A percentile compares a stretch with the other conserved stretches of the same genome.
Conservation (phyloP, 768 basidiomycete species). For the Solioccasus polychromus region DNA sequence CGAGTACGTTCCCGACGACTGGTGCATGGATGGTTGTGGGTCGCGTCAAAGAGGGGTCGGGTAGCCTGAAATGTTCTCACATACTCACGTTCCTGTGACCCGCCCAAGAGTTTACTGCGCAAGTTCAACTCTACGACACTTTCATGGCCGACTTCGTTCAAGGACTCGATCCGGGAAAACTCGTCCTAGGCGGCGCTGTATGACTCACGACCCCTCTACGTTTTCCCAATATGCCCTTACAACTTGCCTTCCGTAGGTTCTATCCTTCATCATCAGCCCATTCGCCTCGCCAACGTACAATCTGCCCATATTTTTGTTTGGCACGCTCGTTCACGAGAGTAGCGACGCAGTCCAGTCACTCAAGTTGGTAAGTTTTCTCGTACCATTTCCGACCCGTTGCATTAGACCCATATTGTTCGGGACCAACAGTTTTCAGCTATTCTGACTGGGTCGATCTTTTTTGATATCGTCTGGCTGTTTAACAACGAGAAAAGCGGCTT, state of each 20-base stretch:
- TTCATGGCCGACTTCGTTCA: slow-evolving; percentile 64
- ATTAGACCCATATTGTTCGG: not conserved
- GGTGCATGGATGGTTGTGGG: too few relatives aligned
- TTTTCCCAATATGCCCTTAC: not conserved
- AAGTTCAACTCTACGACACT: not conserved
- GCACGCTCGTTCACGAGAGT: slow-evolving; percentile 68
- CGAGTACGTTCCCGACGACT: too few relatives aligned
- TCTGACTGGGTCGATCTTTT: slow-evolving; percentile 56
- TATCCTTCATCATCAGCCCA: slow-evolving; percentile 57
- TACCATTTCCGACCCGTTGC: not conserved
- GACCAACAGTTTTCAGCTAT: slow-evolving; percentile 58
- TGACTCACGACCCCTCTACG: not conserved
- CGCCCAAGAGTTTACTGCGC: not conserved
- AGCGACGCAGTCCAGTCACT: slow-evolving; percentile 62
- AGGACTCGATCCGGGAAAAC: slow-evolving; percentile 67
- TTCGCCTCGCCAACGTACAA: slow-evolving; percentile 70
- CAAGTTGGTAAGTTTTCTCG: slow-evolving; percentile 44
- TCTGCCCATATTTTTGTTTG: slow-evolving; percentile 80
- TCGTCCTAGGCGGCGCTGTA: slow-evolving; percentile 64
- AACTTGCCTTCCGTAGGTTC: slow-evolving; percentile 37
- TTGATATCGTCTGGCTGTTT: slow-evolving; percentile 71
- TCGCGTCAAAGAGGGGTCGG: too few relatives aligned
- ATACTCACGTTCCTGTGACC: not conserved
- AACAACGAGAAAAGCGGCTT: slow-evolving; percentile 54
- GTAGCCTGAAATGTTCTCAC: not conserved